A percentile compares a stretch with the other conserved stretches of the same genome.
Conservation (phyloP, 306 rosid species). For the Glycine latifolia region DNA sequence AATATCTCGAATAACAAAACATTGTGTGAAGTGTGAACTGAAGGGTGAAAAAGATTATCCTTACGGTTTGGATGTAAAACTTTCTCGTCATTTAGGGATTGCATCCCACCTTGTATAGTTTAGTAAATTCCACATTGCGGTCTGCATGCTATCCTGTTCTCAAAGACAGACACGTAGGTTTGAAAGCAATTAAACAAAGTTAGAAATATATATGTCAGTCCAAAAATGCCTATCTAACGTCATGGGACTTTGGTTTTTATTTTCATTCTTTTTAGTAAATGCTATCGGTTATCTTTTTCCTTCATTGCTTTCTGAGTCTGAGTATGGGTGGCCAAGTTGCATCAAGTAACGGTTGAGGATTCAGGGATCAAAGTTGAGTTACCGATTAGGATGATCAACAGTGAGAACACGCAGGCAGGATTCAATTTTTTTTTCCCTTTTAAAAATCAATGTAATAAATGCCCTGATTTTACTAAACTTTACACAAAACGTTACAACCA, state of each 20-base stretch:
- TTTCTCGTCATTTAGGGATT: neutral
- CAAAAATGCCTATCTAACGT: neutral
- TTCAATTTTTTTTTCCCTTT: neutral
- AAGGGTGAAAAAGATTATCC: neutral
- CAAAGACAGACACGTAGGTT: constrained; percentile 9
- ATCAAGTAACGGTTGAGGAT: neutral
- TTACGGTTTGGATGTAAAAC: neutral
- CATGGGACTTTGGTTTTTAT: neutral
- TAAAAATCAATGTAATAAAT: neutral
- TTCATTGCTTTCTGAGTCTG: neutral
- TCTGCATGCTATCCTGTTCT: neutral
- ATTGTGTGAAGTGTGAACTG: too few species aligned
- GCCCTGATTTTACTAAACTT: neutral
- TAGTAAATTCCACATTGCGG: neutral
- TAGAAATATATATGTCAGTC: neutral
- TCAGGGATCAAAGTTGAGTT: neutral
- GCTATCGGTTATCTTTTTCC: neutral
- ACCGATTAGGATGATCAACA: neutral
- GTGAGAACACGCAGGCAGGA: neutral
- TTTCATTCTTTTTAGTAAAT: neutral
- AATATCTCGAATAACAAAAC: too few species aligned
- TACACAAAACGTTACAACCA: neutral
- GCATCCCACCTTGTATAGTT: neutral
- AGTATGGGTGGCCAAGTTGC: neutral
- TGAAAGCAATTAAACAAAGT: neutral